Evolutionary conservation across 1,284 basidiomycete genomes (phyloP), one percentile per base, ranked within the genome.

Genomic region (Leccinum pachyderme): DNA sequence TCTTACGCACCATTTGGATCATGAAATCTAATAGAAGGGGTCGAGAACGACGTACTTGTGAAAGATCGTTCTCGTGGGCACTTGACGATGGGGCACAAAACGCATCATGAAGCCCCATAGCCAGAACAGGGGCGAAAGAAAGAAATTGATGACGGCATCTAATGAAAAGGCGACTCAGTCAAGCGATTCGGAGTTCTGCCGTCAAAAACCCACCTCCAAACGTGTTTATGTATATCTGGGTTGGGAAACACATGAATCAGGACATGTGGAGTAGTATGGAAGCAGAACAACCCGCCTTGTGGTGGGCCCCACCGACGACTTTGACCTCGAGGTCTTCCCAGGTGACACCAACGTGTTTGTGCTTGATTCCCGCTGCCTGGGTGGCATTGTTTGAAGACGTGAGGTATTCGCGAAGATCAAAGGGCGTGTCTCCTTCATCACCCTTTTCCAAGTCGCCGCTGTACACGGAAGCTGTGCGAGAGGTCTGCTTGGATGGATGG

Each of bases 331-430:
- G 72, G 60, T 86, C 77, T 51, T 90, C 80, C 87, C 90, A 93
- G 25, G 83, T 82, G 29, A 93, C 89, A 35, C 91, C 91, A 35
- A 93, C 88, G 59, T 86, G 83, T 75, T 95, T 95, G 71, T 87
- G 86, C 63, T 84, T 83, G 64, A 94, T 88, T 5, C 90, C 91
- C 6, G 87, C 86, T 28, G 76, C 70, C 57, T 91, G 84, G 54
- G 81, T 77, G 6, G 81, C 81, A 57, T 87, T 81, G 61, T 86
- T 86, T 28, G 81, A 84, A 2, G 83, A 82, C 8, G 81, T 78
- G 15, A 96, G 79, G 63, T 91, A 93, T 51, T 88, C 88, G 31
- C 83, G 81, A 7, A 95, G 79, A 69, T 92, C 82, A 64, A 92
- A 93, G 35, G 65, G 77, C 24, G 62, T 62, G 8, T 71, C 63